These are phyloP conservation scores for Ganoderma resinaceum DNA, from an alignment of 1,284 basidiomycete genomes.

Conservation along the genomic window DNA sequence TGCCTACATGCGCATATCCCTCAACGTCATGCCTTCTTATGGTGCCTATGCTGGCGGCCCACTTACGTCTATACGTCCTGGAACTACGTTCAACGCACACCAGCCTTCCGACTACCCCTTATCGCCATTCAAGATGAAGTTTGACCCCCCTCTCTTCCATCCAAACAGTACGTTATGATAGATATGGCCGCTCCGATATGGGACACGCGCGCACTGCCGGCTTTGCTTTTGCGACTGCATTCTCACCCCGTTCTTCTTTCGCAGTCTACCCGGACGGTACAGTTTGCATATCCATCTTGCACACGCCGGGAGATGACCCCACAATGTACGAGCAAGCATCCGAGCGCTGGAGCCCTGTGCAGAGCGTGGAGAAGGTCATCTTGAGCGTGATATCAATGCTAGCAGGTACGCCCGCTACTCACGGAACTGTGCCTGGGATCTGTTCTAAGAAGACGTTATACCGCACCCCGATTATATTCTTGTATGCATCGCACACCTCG, in stretches of 20 bases:
- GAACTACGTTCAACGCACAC: conserved; percentile 5
- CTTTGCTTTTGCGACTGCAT: background rate
- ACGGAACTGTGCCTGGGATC: conserved; percentile 2
- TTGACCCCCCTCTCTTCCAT: conserved; percentile 96
- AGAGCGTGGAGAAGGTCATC: conserved; percentile 96
- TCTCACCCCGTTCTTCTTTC: background rate
- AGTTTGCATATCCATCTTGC: conserved; percentile 98
- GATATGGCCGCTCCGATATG: background rate
- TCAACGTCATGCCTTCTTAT: conserved; percentile 9
- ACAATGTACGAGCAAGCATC: conserved; percentile 93
- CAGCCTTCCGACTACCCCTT: conserved; percentile 93
- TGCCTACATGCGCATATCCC: conserved; percentile 4
- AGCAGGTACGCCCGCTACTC: conserved; percentile 66
- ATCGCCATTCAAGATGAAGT: conserved; percentile 98
- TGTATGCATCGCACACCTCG: background rate
- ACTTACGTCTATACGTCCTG: background rate
- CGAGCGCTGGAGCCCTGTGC: conserved; percentile 98
- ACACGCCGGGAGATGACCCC: conserved; percentile 96
- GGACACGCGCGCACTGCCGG: background rate
- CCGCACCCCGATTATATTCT: conserved; percentile 2
- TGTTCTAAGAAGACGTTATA: conserved; percentile 8
- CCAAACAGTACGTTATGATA: conserved; percentile 83
- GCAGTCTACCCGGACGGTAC: conserved; percentile 92
- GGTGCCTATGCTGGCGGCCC: background rate
- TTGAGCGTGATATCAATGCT: conserved; percentile 98